These are phyloP conservation scores for Leishmania lainsoni DNA, from an alignment of 208 protist genomes.

Conservation along the genomic window DNA sequence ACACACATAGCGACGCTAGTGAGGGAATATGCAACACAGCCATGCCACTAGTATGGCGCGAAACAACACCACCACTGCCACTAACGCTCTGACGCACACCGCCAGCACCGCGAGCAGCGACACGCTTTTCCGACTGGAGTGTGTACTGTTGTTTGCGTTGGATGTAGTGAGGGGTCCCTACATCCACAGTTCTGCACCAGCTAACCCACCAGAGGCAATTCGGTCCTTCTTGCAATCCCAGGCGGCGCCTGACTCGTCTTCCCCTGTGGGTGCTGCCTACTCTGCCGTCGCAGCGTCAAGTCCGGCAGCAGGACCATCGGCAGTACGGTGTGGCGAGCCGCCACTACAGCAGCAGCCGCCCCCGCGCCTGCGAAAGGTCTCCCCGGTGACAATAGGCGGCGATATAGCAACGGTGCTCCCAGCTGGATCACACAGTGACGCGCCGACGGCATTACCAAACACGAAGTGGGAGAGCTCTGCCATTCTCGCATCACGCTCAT, in stretches of 20 bases:
- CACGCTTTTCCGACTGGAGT: conserved; percentile 49
- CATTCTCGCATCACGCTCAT: neutral
- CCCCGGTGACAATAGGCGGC: neutral
- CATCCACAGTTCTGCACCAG: conserved; percentile 72
- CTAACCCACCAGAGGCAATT: conserved; percentile 35
- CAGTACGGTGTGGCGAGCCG: neutral
- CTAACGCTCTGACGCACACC: neutral
- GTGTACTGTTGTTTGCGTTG: conserved; percentile 77
- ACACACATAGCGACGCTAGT: neutral
- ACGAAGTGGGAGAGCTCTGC: neutral
- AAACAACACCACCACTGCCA: neutral
- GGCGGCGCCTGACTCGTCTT: neutral
- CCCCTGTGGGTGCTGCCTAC: neutral
- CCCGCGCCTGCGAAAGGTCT: neutral
- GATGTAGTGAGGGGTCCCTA: conserved; percentile 87
- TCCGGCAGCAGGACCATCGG: neutral
- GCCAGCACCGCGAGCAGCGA: neutral
- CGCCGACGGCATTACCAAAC: neutral
- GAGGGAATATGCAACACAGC: neutral
- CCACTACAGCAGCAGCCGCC: neutral
- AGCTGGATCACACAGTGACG: conserved; percentile 2
- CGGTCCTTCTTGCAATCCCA: conserved; percentile 17
- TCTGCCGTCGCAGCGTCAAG: neutral
- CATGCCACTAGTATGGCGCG: neutral
- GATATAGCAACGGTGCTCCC: neutral